A percentile compares a stretch with the other conserved stretches of the same genome.
Conservation (phyloP, 2,329 filamentous ascomycete genomes). For the Trichoderma endophyticum region DNA sequence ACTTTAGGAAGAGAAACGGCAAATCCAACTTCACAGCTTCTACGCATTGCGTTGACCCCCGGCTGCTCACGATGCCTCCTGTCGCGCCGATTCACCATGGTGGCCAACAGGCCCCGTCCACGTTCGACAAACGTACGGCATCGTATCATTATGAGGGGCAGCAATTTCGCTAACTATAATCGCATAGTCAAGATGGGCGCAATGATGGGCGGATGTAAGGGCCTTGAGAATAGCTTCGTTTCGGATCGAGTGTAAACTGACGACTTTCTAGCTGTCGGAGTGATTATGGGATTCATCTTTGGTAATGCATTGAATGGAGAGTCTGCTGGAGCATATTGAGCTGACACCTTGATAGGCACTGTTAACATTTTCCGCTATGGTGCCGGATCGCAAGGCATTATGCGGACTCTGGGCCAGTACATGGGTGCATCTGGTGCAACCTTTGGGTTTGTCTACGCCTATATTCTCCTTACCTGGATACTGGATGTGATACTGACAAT, state of each 20-base stretch:
- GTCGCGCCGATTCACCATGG: conserved; percentile 37
- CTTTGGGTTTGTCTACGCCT: conserved; percentile 60
- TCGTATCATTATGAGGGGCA: conserved; percentile 7
- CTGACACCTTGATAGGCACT: conserved; percentile 57
- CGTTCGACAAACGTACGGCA: conserved; percentile 52
- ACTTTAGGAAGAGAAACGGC: not conserved
- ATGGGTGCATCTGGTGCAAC: conserved; percentile 94
- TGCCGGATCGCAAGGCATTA: conserved; percentile 87
- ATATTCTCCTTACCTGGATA: not conserved
- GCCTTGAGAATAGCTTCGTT: not conserved
- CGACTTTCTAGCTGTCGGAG: conserved; percentile 69
- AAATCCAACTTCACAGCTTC: not conserved
- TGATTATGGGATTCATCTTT: conserved; percentile 97
- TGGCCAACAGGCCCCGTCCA: conserved; percentile 48
- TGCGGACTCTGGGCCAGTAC: conserved; percentile 92
- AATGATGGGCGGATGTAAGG: conserved; percentile 97
- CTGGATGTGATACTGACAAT: conserved; percentile 20
- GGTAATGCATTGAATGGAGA: conserved; percentile 51
- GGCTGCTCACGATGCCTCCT: conserved; percentile 37
- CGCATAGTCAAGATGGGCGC: conserved; percentile 77
- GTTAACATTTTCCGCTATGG: conserved; percentile 96
- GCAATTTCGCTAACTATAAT: conserved; percentile 23
- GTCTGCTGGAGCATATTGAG: not conserved
- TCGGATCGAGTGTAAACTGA: conserved; percentile 30
- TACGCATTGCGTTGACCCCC: not conserved